Percentiles rank a stretch among this genome's conserved stretches.
Evolutionary conservation across 192 early-diverging fungal species (phyloP).

Genomic region (Mortierella alpina): DNA sequence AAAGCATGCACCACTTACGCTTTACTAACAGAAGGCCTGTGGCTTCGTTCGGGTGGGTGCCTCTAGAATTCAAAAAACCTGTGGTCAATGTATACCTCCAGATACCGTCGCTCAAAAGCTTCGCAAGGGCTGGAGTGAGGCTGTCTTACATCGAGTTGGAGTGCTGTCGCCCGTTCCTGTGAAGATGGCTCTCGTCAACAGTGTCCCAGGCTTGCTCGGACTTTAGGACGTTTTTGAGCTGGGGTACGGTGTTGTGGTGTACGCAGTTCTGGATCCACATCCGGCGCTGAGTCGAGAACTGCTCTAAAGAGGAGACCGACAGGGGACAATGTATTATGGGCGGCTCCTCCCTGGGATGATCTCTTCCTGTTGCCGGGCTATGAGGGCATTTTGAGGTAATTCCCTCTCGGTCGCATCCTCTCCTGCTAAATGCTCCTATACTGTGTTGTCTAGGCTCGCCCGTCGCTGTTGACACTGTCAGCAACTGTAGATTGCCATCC

Average conservation of each 20-base stretch:
- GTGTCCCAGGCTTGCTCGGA: conserved; percentile 27
- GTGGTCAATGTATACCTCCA: no score
- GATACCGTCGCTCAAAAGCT: no score
- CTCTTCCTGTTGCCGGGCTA: conserved; percentile 17
- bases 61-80: no score
- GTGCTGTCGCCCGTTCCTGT: background rate
- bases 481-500: background rate
- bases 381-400: background rate
- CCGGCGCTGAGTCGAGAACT: conserved; percentile 21
- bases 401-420: background rate
- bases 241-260: background rate
- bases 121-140: no score
- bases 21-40: conserved; percentile 29
- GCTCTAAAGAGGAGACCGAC: conserved; percentile 18
- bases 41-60: conserved; percentile 10
- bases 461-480: background rate
- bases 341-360: conserved; percentile 11
- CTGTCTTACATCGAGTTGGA: no score
- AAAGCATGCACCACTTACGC: conserved; percentile 9
- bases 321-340: conserved; percentile 29
- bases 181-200: background rate
- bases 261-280: conserved; percentile 26
- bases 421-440: no score
- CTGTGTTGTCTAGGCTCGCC: background rate
- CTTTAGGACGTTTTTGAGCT: conserved; percentile 12